phyloP scores from a whole-genome alignment of 1,284 basidiomycete species.

The Leccinum solheimii region DNA sequence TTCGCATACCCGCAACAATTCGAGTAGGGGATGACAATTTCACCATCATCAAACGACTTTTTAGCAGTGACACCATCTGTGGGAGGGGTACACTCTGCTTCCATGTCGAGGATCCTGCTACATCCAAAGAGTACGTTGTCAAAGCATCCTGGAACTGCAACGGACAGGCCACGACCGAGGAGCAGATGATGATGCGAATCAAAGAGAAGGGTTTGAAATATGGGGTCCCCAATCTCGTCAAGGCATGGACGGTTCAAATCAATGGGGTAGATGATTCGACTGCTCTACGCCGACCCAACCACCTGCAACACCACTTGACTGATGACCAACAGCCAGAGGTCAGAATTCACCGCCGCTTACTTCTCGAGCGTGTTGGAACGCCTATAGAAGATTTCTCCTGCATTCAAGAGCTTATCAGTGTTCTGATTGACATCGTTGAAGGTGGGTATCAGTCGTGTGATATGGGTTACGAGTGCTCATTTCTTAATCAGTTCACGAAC shows the following conservation, averaged over 20 bases:
- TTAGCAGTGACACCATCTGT: background rate
- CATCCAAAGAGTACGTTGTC: background rate
- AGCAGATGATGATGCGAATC: background rate
- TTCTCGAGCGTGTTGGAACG: background rate
- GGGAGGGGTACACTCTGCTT: background rate
- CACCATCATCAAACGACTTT: background rate
- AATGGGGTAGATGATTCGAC: background rate
- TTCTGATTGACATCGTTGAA: background rate
- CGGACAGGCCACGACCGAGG: background rate
- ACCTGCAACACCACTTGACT: background rate
- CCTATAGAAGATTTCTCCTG: background rate
- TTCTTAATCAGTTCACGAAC: background rate
- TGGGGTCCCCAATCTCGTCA: background rate
- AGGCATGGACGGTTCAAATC: background rate
- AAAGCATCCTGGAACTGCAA: background rate
- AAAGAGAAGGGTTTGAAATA: background rate
- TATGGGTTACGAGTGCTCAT: background rate
- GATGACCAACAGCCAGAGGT: background rate
- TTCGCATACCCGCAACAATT: background rate
- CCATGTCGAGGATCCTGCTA: background rate
- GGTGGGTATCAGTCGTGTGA: background rate
- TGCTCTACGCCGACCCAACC: background rate
- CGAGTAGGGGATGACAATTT: background rate
- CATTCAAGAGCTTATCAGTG: background rate
- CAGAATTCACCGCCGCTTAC: background rate